These are phyloP conservation scores for Phytophthora macrochlamydospora DNA, from an alignment of 352 stramenopile genomes.

Conservation along the genomic window DNA sequence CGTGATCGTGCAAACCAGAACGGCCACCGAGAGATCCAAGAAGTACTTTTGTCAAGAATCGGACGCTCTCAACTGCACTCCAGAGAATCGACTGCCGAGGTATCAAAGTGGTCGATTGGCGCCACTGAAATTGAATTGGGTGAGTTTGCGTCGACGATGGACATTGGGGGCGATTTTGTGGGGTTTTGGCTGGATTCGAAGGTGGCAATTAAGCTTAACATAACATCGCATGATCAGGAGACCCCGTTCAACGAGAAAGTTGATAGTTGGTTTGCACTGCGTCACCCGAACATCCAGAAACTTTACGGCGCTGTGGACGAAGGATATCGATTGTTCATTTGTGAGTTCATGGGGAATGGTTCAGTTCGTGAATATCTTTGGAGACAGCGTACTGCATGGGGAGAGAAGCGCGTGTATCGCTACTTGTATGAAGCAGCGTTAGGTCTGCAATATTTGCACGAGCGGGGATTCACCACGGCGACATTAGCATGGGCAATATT, in stretches of 20 bases:
- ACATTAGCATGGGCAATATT: conserved; percentile 8
- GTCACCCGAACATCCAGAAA: not conserved
- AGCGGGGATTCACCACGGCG: conserved; percentile 2
- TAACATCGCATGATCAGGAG: not conserved
- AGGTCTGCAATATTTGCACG: not conserved
- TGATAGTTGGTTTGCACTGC: not conserved
- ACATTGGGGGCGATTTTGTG: not conserved
- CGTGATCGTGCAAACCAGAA: not conserved
- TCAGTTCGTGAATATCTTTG: not conserved
- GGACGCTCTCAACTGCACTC: not conserved
- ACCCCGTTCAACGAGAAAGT: not conserved
- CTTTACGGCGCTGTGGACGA: not conserved
- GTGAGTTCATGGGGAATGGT: not conserved
- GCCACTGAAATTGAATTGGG: not conserved
- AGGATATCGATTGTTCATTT: not conserved
- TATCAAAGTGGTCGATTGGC: not conserved
- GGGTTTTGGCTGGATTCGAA: not conserved
- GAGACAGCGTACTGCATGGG: not conserved
- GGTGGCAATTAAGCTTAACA: not conserved
- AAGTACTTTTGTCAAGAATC: not conserved
- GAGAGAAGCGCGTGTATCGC: not conserved
- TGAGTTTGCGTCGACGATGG: not conserved
- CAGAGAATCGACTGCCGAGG: not conserved
- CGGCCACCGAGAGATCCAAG: not conserved
- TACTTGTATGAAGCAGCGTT: not conserved